phyloP scores from a whole-genome alignment of 2,329 filamentous ascomycete species.

The Xylariaceae sp. region DNA sequence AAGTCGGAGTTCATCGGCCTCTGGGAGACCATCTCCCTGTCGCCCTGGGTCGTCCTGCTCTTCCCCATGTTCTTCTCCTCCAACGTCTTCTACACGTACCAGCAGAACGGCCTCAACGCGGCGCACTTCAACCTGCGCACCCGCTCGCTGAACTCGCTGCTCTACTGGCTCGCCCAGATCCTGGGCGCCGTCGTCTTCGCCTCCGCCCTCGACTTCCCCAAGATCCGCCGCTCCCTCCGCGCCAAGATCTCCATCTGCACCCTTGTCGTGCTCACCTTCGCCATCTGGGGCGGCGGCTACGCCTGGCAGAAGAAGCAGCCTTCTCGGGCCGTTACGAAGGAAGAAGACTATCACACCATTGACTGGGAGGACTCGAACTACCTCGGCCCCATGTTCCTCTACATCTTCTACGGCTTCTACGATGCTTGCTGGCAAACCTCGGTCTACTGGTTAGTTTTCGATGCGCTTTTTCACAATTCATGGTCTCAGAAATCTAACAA shows the following conservation, averaged over 20 bases:
- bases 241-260: constrained; percentile 52
- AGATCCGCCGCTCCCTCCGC: constrained; percentile 50
- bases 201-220: constrained; percentile 51
- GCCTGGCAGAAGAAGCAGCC: constrained; percentile 56
- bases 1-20: constrained; percentile 62
- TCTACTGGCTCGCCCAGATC: constrained; percentile 69
- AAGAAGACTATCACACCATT: constrained; percentile 11
- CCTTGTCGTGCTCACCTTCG: constrained; percentile 59
- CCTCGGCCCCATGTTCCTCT: constrained; percentile 66
- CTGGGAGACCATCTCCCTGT: constrained; percentile 53
- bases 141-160: constrained; percentile 59
- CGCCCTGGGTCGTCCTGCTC: constrained; percentile 60
- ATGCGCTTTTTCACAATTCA: background rate
- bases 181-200: constrained; percentile 62
- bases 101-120: constrained; percentile 65
- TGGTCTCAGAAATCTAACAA: constrained; percentile 1
- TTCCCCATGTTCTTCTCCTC: constrained; percentile 76
- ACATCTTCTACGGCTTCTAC: constrained; percentile 39
- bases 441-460: constrained; percentile 76
- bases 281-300: constrained; percentile 66
- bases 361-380: constrained; percentile 58
- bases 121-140: constrained; percentile 65
- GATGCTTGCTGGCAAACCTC: constrained; percentile 87
- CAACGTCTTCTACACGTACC: constrained; percentile 77
- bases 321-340: constrained; percentile 27